Percentiles rank a stretch among this genome's conserved stretches.
Evolutionary conservation across 2,329 filamentous ascomycete genomes (phyloP).

Genomic region (Paecilomyces fulvus): DNA sequence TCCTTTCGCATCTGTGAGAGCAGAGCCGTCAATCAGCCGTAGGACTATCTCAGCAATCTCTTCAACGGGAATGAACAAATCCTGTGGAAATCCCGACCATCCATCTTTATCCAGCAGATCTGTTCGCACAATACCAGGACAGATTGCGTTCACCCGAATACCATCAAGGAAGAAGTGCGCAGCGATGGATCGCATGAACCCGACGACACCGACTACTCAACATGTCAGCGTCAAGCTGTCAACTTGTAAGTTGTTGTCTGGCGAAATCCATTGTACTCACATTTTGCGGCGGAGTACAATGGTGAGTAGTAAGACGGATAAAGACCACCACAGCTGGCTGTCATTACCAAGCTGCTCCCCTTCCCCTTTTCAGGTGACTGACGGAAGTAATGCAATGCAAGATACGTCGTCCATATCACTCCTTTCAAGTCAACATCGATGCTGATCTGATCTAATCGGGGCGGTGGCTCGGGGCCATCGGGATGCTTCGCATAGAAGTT

Average conservation of each 20-base stretch:
- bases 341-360: conserved; percentile 26
- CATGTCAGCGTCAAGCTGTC: background rate
- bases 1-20: conserved; percentile 9
- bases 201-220: conserved; percentile 23
- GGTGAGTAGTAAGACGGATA: conserved; percentile 29
- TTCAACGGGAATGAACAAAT: conserved; percentile 6
- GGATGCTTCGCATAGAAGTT: conserved; percentile 33
- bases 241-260: background rate
- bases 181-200: conserved; percentile 32
- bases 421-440: conserved; percentile 37
- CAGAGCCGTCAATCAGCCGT: conserved; percentile 2
- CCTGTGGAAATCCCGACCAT: conserved; percentile 24
- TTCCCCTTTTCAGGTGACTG: conserved; percentile 15
- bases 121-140: conserved; percentile 24
- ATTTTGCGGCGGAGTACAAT: conserved; percentile 32
- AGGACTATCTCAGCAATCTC: conserved; percentile 3
- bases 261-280: conserved; percentile 6
- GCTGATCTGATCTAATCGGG: conserved; percentile 25
- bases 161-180: conserved; percentile 24
- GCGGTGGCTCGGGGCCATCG: conserved; percentile 13
- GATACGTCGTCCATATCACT: conserved; percentile 32
- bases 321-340: conserved; percentile 28
- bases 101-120: conserved; percentile 23
- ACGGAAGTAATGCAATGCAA: conserved; percentile 35
- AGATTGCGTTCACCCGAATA: conserved; percentile 30